Base-by-base conservation (phyloP, 2,329 filamentous ascomycete species). In the Stemphylium lycopersici region DNA sequence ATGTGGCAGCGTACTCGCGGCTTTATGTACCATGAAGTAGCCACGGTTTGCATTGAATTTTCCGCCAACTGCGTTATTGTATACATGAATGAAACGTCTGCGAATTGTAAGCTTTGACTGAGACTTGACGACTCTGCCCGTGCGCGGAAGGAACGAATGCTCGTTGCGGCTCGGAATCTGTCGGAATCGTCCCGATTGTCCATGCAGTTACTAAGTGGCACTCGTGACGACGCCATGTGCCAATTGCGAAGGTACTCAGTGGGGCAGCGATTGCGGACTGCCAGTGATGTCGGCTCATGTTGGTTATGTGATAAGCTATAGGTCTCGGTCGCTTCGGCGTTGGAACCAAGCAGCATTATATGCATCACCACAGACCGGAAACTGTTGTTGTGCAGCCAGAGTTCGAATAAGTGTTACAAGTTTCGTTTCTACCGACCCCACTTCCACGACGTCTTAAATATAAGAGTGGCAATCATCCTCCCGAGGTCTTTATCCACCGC, bases 1-100 rank as follows among this genome's bases (percentile, higher is more conserved):
- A 95, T 66, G 91, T 98, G 26, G 85, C 87, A 50, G 95, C 93
- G 49, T 98, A 96, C 75, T 93, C 91, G 63, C 86, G 91, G 65
- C 86, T 99, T 56, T 99, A 90, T 80, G 92, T 98, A 36, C 95
- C 95, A 44, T 89, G 62, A 68, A 15, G 8, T 13, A 31, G 15
- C 16, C 4, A 5, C 13, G 38, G 32, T 3, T 13, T 26, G 22
- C 32, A 11, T 31, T 26, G 26, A 5, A 13, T 33, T 20, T 29
- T 46, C 45, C 42, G 36, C 32, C 10, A 26, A n/a, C 31, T 11
- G 32, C 45, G 31, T 49, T 56, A 15, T 42, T 34, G 33, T 34
- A 47, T 40, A 15, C 29, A 11, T 18, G 22, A 20, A 53, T 42
- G n/a, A 41, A 47, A 38, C 3, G 13, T 37, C 24, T 47, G 29